Evolutionary conservation across 768 basidiomycete genomes (phyloP), one percentile per base, ranked within the genome.

Genomic region (Termitomyces sp.): DNA sequence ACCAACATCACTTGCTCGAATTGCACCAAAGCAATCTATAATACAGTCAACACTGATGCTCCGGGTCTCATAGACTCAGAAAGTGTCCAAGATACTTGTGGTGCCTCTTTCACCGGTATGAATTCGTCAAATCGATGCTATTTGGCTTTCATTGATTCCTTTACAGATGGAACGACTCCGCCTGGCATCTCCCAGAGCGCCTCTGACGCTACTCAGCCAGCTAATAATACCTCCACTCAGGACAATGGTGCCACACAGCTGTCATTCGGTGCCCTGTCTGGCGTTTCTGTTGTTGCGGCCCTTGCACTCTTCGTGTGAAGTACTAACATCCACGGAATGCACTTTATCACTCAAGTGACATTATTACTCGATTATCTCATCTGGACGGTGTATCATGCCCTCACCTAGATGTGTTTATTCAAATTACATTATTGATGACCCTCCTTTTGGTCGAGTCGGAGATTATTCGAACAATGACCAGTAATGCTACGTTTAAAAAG

Each of bases 11-110:
- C 73, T 11, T 85, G 84, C 70, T 73, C 80, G 30, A 66, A 77
- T 63, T 85, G 84, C 60, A 53, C 74, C 53, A 81, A 86, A 64
- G 77, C 71, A 26, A 70, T 72, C 1, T 85, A 79, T 66, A 80
- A 74, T 40, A 64, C 79, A 43, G 55, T 74, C 19, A 65, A 63
- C 19, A 32, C 68, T 9, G 65, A 71, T 22, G 64, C 71, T 37
- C 78, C 83, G 1, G 57, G 60, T 15, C 26, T 77, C 5, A 55
- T 70, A 12, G 54, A 70, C 9, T 45, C 61, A 40, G 53, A 65
- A 0, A 49, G 26, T 24, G 3, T 77, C 3, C 68, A 74, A 51
- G 44, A 55, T 0, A 62, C 76, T 55, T 85, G 84, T 58, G 83
- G 83, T 12, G 61, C 78, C 42, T 68, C 69, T 12, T 85, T 84